Evolutionary conservation across 148 eudicot genomes (phyloP), one percentile per base, ranked within the genome.

Genomic region (Silene conica): DNA sequence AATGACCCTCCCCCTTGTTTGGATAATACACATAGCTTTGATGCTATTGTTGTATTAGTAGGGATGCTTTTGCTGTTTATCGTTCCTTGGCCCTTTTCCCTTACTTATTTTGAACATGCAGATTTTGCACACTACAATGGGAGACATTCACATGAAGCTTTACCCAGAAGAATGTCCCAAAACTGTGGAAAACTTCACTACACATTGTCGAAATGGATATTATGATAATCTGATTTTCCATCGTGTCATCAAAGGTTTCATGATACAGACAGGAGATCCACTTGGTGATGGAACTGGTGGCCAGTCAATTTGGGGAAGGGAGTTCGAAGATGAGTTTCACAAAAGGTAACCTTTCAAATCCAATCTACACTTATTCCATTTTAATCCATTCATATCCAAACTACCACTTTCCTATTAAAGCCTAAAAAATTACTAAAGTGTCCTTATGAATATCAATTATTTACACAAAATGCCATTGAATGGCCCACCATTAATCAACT

Each of bases 261-360:
- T 96, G 99, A 71, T 96, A 74, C 99, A 96, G 85, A 96, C 99
- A 15, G 99, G 99, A 83, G 99, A 96, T 82, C 99, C 99, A 56
- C 83, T 96, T 82, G 99, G 99, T 78, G 99, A 96, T 85, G 99
- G 99, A 70, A 96, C 99, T 71, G 99, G 99, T 77, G 99, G 99
- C n/a, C 99, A 96, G 77, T 96, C 99, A 77, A 96, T 96, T 46
- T 96, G 99, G 99, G 99, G 99, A 66, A 88, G 94, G 80, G 99
- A 96, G 74, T 96, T 96, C 74, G 99, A 96, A 77, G 99, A 96
- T 63, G 99, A 96, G 79, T 92, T 96, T 74, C 99, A 96, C 72
- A 96, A 96, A 85, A 96, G 99, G 99, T 90, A 67, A 74, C 50
- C n/a, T n/a, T n/a, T n/a, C n/a, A n/a, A n/a, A n/a, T n/a, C n/a